Evolutionary conservation across 2,329 filamentous ascomycete species (phyloP).

Genomic region (Phaeosphaeriaceae sp.): DNA sequence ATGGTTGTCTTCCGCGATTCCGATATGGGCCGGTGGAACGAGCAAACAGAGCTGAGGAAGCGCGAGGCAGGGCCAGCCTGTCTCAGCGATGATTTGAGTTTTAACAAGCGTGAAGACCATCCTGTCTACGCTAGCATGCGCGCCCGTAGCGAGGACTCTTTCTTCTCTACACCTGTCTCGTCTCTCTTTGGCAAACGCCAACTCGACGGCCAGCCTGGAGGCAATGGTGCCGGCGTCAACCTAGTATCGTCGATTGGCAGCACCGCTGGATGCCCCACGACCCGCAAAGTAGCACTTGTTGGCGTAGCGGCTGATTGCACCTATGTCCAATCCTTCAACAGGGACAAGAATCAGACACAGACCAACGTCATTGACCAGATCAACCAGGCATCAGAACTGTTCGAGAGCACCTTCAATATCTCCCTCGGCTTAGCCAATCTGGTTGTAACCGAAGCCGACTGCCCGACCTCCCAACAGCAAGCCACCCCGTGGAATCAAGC

Average conservation of each 20-base stretch:
- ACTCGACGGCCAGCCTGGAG: slow-evolving; percentile 70
- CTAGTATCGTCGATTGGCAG: slow-evolving; percentile 79
- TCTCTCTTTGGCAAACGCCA: slow-evolving; percentile 73
- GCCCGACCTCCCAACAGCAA: slow-evolving; percentile 70
- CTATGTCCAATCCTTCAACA: slow-evolving; percentile 76
- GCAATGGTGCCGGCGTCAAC: slow-evolving; percentile 82
- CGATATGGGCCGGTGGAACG: slow-evolving; percentile 65
- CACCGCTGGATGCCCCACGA: slow-evolving; percentile 82
- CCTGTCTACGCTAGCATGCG: slow-evolving; percentile 65
- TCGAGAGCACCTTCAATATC: slow-evolving; percentile 92
- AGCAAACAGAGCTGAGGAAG: slow-evolving; percentile 70
- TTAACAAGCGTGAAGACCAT: slow-evolving; percentile 78
- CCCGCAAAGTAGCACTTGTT: slow-evolving; percentile 88
- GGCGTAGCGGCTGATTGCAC: slow-evolving; percentile 93
- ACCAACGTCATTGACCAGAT: slow-evolving; percentile 82
- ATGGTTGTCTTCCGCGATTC: slow-evolving; percentile 95
- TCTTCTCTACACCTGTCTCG: slow-evolving; percentile 66
- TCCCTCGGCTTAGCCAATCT: slow-evolving; percentile 88
- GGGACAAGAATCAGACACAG: slow-evolving; percentile 71
- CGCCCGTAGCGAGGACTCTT: slow-evolving; percentile 57
- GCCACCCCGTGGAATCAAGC: slow-evolving; percentile 83
- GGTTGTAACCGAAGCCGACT: slow-evolving; percentile 75
- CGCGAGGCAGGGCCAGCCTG: slow-evolving; percentile 61
- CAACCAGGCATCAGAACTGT: slow-evolving; percentile 85
- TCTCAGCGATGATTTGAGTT: slow-evolving; percentile 74